A percentile compares a stretch with the other conserved stretches of the same genome.
phyloP scores from a whole-genome alignment of 495 filamentous ascomycete species.

The Bathelium albidoporum region DNA sequence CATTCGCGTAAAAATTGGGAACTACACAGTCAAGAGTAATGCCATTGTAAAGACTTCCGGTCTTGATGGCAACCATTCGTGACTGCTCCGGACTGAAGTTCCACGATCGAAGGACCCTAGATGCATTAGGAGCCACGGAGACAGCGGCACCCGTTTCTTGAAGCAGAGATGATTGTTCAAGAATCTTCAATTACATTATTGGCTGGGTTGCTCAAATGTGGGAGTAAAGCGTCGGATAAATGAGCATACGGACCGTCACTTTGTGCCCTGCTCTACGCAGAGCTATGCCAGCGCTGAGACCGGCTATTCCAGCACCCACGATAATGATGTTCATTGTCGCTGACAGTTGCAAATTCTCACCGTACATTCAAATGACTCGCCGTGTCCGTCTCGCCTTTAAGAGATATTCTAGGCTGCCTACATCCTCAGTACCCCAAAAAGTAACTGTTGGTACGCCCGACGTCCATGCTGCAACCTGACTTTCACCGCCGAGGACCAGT shows the following conservation, averaged over 20 bases:
- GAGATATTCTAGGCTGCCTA: no score
- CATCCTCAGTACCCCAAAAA: no score
- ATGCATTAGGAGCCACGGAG: background rate
- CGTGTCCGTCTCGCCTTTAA: no score
- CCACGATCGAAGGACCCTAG: background rate
- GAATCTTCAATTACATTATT: background rate
- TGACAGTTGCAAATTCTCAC: no score
- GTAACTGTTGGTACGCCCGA: no score
- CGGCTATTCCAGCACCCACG: background rate
- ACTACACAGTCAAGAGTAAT: background rate
- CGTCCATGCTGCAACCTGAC: no score
- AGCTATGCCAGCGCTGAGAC: background rate
- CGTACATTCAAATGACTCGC: no score
- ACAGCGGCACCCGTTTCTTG: background rate
- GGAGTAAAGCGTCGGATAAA: background rate
- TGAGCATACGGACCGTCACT: background rate
- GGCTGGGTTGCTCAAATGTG: background rate
- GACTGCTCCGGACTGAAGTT: background rate
- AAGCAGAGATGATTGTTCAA: background rate
- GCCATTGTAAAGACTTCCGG: background rate
- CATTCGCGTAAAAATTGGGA: background rate
- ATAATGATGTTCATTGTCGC: background rate
- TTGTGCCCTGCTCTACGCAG: background rate
- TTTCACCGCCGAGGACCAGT: no score
- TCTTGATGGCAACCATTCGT: background rate